phyloP scores from a whole-genome alignment of 345 rosid genomes.

The Aquilaria malaccensis region DNA sequence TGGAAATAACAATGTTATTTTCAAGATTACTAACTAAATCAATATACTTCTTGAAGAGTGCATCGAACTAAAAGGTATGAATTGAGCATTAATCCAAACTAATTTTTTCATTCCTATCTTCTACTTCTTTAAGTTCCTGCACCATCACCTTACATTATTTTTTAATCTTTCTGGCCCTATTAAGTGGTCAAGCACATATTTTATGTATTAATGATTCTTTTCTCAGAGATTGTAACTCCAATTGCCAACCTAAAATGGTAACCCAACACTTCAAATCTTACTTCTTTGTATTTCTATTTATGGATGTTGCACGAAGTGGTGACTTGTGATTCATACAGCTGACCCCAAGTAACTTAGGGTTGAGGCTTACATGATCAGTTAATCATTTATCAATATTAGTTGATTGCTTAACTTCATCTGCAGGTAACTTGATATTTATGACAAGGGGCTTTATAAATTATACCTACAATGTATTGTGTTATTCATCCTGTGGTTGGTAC shows the following conservation, averaged over 20 bases:
- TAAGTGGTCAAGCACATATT: conserved; percentile 66
- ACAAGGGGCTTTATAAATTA: conserved; percentile 55
- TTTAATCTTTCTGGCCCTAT: conserved; percentile 52
- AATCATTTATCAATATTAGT: not conserved
- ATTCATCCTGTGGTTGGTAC: conserved; percentile 90
- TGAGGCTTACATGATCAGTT: no score
- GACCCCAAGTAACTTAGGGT: no score
- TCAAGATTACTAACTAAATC: no score
- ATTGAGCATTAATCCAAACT: no score
- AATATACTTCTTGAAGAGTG: no score
- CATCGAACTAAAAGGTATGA: no score
- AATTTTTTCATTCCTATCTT: not conserved
- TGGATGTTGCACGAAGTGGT: not conserved
- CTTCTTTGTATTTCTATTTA: not conserved
- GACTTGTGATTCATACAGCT: no score
- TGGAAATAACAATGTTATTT: no score
- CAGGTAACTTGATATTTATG: conserved; percentile 78
- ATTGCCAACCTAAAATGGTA: conserved; percentile 87
- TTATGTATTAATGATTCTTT: conserved; percentile 76
- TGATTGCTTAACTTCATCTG: conserved; percentile 5
- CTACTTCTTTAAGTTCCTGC: conserved; percentile 43
- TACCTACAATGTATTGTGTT: conserved; percentile 47
- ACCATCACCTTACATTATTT: conserved; percentile 70
- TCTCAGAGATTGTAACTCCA: conserved; percentile 69
- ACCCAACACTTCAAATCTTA: conserved; percentile 4